Evolutionary conservation across 495 filamentous ascomycete genomes (phyloP), one percentile per base, ranked within the genome.

Genomic region (Endocarpon pusillum): DNA sequence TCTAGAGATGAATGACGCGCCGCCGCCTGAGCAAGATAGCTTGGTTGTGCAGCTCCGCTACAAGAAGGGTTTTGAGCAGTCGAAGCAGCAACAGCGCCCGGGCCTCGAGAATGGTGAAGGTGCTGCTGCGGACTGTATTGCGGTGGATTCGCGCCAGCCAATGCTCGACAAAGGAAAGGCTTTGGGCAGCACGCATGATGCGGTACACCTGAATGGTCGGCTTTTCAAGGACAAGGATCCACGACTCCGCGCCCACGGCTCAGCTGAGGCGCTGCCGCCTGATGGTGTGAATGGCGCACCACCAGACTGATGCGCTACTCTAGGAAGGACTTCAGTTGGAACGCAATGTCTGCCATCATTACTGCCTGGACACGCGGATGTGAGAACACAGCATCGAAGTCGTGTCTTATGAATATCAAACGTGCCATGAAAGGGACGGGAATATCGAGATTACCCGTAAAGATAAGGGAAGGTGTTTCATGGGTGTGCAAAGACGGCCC

Each of bases 11-110:
- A 34, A 34, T 16, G 41, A 52, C 19, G 23, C 23, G 3, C 19
- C 16, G 8, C n/a, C 19, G 20, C 19, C 3, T 8, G 17, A n/a
- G 20, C 44, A 28, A 32, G 28, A 23, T 25, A 78, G 69, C 36
- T 61, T 79, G 18, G 62, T 86, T 21, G 72, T 83, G 39, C 75
- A 75, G 41, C 62, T 86, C 29, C 62, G 61, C 41, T 66, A 67
- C 38, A 42, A 48, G 22, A 45, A 42, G 23, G 31, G 26, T 18
- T 23, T 31, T 14, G 12, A 31, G 4, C 5, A 31, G 28, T n/a
- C n/a, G n/a, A n/a, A n/a, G n/a, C n/a, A n/a, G n/a, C n/a, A n/a
- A n/a, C n/a, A n/a, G n/a, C n/a, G n/a, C n/a, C n/a, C n/a, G n/a
- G n/a, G n/a, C n/a, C n/a, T n/a, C n/a, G n/a, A n/a, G n/a, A n/a